Evolutionary conservation across 1,284 basidiomycete genomes (phyloP).

Genomic region (Apiotrichum mycotoxinovorans): DNA sequence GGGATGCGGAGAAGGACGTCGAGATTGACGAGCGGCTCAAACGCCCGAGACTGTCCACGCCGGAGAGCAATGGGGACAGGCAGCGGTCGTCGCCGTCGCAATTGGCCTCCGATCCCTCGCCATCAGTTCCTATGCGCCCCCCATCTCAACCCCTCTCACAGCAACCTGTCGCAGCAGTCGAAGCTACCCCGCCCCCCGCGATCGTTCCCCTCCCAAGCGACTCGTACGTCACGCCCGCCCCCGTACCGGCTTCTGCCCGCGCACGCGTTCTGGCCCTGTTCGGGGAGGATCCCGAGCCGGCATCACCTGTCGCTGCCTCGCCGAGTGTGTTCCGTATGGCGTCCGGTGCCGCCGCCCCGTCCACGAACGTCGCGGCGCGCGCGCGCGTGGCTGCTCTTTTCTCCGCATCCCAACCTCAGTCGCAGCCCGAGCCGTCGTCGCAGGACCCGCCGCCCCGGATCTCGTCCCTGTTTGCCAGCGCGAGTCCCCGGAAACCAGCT

Average conservation of each 20-base stretch:
- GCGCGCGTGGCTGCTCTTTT: slow-evolving; percentile 7
- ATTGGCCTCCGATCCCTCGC: background rate
- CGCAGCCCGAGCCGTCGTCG: background rate
- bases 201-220: too few relatives aligned
- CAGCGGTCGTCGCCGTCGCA: background rate
- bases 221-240: background rate
- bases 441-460: background rate
- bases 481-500: background rate
- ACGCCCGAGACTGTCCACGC: slow-evolving; percentile 3
- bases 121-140: background rate
- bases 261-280: slow-evolving; percentile 16
- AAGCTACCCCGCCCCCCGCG: too few relatives aligned
- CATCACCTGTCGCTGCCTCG: too few relatives aligned
- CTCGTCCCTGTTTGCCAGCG: background rate
- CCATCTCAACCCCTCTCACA: background rate
- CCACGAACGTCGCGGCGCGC: background rate
- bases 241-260: background rate
- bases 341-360: background rate
- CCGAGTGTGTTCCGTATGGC: slow-evolving; percentile 3
- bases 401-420: background rate
- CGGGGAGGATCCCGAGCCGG: slow-evolving; percentile 5
- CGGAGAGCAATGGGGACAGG: background rate
- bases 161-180: too few relatives aligned
- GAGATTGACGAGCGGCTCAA: slow-evolving; percentile 17
- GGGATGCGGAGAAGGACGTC: slow-evolving; percentile 11